Conservation (phyloP, 1,139 yeast species). For the Pichiaceae sp. region DNA sequence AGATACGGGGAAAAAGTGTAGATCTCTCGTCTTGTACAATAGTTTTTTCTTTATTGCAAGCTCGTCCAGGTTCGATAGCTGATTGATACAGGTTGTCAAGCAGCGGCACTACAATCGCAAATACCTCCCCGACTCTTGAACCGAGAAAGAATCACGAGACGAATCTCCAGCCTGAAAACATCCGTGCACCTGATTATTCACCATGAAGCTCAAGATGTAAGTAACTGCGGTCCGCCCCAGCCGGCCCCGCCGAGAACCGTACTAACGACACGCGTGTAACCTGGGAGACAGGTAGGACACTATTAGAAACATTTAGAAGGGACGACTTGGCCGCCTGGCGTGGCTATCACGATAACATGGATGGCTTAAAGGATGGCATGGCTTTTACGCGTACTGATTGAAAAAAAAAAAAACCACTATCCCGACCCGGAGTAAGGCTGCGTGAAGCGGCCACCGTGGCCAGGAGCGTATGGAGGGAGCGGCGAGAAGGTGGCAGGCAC, state of each 20-base stretch:
- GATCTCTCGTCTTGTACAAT: too few species aligned
- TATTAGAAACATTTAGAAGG: not conserved
- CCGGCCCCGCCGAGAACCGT: not conserved
- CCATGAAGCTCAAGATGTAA: constrained; percentile 1
- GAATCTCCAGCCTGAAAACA: not conserved
- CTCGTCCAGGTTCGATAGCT: not conserved
- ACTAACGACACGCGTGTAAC: not conserved
- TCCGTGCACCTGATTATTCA: not conserved
- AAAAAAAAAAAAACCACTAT: too few species aligned
- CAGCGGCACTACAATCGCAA: too few species aligned
- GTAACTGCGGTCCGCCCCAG: not conserved
- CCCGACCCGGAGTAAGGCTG: too few species aligned
- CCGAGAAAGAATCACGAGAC: not conserved
- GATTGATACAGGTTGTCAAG: too few species aligned
- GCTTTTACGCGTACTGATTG: not conserved
- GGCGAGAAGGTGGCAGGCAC: too few species aligned
- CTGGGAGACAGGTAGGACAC: not conserved
- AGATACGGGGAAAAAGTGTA: too few species aligned
- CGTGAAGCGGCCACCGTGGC: too few species aligned
- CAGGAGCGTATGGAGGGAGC: too few species aligned
- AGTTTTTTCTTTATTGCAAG: not conserved
- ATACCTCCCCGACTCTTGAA: too few species aligned
- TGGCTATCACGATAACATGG: too few species aligned
- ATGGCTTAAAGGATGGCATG: not conserved
- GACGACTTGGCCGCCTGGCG: too few species aligned